phyloP scores from a whole-genome alignment of 1,284 basidiomycete species.

The Vanrija humicola region DNA sequence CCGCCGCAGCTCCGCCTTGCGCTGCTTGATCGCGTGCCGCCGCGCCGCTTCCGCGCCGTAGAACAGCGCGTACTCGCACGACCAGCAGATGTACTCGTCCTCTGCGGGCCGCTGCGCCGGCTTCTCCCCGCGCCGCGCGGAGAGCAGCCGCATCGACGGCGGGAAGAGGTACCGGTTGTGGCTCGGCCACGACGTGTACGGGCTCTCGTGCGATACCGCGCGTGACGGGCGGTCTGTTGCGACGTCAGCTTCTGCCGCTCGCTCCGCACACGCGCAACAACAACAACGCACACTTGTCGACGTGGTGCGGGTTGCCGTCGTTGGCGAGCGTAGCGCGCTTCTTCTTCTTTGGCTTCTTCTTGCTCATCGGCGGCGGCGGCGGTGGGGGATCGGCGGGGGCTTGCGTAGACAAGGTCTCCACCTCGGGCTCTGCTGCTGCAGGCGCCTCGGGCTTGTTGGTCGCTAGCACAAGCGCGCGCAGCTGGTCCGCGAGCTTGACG shows the following conservation, averaged over 20 bases:
- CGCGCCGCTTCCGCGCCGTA: slow-evolving; percentile 65
- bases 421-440: not conserved
- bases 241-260: no score
- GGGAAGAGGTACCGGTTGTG: slow-evolving; percentile 43
- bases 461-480: slow-evolving; percentile 33
- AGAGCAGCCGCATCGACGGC: slow-evolving; percentile 32
- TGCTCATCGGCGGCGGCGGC: slow-evolving; percentile 10
- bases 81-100: slow-evolving; percentile 84
- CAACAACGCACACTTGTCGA: slow-evolving; percentile 59
- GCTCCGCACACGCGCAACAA: no score
- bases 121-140: slow-evolving; percentile 20
- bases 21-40: slow-evolving; percentile 63
- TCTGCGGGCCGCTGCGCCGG: slow-evolving; percentile 52
- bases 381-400: not conserved
- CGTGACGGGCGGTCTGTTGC: slow-evolving; percentile 44
- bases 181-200: slow-evolving; percentile 33
- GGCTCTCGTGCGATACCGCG: slow-evolving; percentile 23
- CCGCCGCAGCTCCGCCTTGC: slow-evolving; percentile 72
- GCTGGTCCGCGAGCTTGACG: slow-evolving; percentile 33
- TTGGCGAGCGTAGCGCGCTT: slow-evolving; percentile 78
- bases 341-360: slow-evolving; percentile 71
- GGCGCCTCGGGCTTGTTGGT: slow-evolving; percentile 22
- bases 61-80: slow-evolving; percentile 80
- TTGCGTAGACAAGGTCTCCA: not conserved
- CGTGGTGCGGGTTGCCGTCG: slow-evolving; percentile 83